A percentile compares a stretch with the other conserved stretches of the same genome.
phyloP scores from a whole-genome alignment of 2,329 filamentous ascomycete species.

The Raffaelea deltoideospora region DNA sequence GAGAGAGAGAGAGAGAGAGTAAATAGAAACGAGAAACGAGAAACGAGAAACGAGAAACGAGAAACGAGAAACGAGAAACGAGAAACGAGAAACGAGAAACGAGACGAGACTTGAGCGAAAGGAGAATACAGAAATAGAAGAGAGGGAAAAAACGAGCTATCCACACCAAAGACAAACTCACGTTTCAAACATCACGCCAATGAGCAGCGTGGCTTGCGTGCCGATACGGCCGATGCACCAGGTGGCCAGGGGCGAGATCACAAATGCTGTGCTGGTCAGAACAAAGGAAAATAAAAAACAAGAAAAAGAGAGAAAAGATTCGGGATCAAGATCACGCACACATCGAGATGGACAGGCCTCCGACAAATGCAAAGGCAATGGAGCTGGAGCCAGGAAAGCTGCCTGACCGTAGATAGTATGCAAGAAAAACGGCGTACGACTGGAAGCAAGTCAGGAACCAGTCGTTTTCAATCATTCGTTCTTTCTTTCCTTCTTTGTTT shows the following conservation, averaged over 20 bases:
- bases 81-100: too few relatives aligned
- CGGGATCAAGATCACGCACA: conserved; percentile 13
- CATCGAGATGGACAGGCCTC: conserved; percentile 49
- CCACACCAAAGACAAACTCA: conserved; percentile 14
- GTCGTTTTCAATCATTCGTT: too few relatives aligned
- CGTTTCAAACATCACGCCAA: conserved; percentile 50
- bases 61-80: too few relatives aligned
- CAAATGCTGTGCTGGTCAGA: conserved; percentile 32
- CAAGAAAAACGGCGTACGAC: conserved; percentile 43
- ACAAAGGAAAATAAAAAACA: conserved; percentile 11
- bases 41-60: too few relatives aligned
- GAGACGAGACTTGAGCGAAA: too few relatives aligned
- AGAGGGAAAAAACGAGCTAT: neutral
- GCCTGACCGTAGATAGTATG: conserved; percentile 39
- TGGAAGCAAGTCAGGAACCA: conserved; percentile 11
- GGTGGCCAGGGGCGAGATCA: conserved; percentile 55
- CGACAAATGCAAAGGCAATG: conserved; percentile 64
- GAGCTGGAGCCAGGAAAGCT: conserved; percentile 47
- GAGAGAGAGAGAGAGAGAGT: neutral
- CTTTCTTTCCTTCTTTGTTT: too few relatives aligned
- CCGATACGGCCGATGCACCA: conserved; percentile 43
- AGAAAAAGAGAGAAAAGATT: neutral
- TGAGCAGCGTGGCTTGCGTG: conserved; percentile 46
- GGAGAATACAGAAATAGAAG: too few relatives aligned
- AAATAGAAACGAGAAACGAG: too few relatives aligned